These are phyloP conservation scores for Nidularia pulvinata DNA, from an alignment of 768 basidiomycete genomes.

Conservation along the genomic window DNA sequence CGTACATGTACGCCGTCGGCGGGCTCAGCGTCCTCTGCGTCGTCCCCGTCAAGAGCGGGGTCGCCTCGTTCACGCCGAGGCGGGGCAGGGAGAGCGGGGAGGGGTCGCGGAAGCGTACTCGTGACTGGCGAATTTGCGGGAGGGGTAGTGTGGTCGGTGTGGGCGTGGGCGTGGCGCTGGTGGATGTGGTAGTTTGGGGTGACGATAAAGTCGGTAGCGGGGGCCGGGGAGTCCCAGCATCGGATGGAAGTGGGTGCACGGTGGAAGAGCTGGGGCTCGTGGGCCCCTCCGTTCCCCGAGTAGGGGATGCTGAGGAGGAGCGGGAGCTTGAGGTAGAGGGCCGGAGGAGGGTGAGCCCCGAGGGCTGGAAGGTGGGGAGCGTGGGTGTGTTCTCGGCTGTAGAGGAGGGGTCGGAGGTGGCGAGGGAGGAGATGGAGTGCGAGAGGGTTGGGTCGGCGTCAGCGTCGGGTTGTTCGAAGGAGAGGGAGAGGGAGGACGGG, in stretches of 20 bases:
- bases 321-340: not conserved
- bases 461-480: too few relatives aligned
- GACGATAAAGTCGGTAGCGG: not conserved
- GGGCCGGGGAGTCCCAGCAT: not conserved
- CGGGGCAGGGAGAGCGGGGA: constrained; percentile 1
- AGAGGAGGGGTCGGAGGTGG: too few relatives aligned
- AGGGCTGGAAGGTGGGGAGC: constrained; percentile 16
- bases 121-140: constrained; percentile 2
- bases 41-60: not conserved
- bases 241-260: not conserved
- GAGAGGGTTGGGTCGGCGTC: too few relatives aligned
- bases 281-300: too few relatives aligned
- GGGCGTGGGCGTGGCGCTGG: not conserved
- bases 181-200: not conserved
- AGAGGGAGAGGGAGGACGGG: too few relatives aligned
- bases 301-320: constrained; percentile 1
- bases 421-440: too few relatives aligned
- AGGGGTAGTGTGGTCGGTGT: not conserved
- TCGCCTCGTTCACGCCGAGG: not conserved
- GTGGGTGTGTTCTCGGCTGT: too few relatives aligned
- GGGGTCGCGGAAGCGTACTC: constrained; percentile 22
- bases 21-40: not conserved
- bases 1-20: not conserved
- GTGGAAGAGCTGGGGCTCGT: not conserved
- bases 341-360: constrained; percentile 36